A percentile compares a stretch with the other conserved stretches of the same genome.
These are phyloP conservation scores for Blastobotrys capitulatus DNA, from an alignment of 1,139 yeast species.

Conservation along the genomic window DNA sequence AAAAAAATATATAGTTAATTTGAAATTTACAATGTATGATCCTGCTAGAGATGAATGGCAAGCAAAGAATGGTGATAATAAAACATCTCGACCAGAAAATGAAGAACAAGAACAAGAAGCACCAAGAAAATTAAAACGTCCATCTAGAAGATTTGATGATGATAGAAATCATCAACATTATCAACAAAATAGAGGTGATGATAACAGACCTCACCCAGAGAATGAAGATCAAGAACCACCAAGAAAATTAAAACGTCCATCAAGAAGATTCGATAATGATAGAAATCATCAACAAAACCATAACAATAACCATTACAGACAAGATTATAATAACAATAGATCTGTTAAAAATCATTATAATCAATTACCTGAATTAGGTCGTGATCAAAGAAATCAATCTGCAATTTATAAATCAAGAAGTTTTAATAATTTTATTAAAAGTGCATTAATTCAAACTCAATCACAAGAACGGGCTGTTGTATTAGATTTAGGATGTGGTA, in stretches of 20 bases:
- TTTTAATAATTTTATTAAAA: slow-evolving; percentile 88
- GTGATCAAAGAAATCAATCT: slow-evolving; percentile 65
- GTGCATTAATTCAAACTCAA: slow-evolving; percentile 71
- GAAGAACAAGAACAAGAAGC: background rate
- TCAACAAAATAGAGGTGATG: background rate
- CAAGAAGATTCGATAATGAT: slow-evolving; percentile 17
- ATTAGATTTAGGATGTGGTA: slow-evolving; percentile 92
- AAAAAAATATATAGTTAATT: too few species aligned
- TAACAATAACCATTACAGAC: slow-evolving; percentile 19
- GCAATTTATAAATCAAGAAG: slow-evolving; percentile 82
- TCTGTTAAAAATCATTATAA: slow-evolving; percentile 76
- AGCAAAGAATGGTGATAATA: background rate
- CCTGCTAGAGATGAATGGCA: slow-evolving; percentile 33
- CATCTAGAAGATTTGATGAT: background rate
- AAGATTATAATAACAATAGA: slow-evolving; percentile 22
- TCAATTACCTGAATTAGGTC: slow-evolving; percentile 56
- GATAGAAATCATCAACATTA: background rate
- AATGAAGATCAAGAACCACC: slow-evolving; percentile 14
- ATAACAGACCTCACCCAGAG: too few species aligned
- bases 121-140: background rate
- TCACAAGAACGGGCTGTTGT: slow-evolving; percentile 45
- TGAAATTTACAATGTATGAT: slow-evolving; percentile 25
- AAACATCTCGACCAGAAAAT: too few species aligned
- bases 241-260: slow-evolving; percentile 24
- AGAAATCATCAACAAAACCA: slow-evolving; percentile 19